Evolutionary conservation across 495 filamentous ascomycete species (phyloP).

Genomic region (Neurospora terricola): DNA sequence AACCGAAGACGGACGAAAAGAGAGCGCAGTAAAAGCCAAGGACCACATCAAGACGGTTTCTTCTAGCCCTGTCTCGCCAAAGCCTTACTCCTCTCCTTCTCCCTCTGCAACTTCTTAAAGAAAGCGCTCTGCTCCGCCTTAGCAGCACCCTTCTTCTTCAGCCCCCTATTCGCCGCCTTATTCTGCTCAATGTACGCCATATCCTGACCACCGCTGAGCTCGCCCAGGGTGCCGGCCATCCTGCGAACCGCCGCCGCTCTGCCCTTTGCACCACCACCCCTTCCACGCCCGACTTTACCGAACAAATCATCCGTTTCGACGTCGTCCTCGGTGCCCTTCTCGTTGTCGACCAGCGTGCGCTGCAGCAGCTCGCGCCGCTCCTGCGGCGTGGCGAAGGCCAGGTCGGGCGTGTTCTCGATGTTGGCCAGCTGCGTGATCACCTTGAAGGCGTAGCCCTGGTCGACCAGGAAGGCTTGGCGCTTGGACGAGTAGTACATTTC

Average conservation of each 20-base stretch:
- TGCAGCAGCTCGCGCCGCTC: constrained; percentile 85
- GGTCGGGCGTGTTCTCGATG: constrained; percentile 70
- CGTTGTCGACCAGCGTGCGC: constrained; percentile 86
- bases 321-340: constrained; percentile 67
- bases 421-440: constrained; percentile 95
- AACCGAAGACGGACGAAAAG: background rate
- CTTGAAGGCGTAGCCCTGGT: constrained; percentile 98
- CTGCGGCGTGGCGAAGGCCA: constrained; percentile 68
- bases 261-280: constrained; percentile 25
- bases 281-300: constrained; percentile 36
- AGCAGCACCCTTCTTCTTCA: constrained; percentile 59
- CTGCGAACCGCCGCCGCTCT: constrained; percentile 43
- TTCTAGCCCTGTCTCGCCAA: background rate
- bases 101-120: constrained; percentile 76
- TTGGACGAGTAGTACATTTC: constrained; percentile 99
- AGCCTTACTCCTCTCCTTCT: constrained; percentile 35
- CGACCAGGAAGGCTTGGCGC: constrained; percentile 93
- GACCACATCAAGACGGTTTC: background rate
- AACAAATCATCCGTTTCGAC: constrained; percentile 79
- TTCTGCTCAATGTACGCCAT: constrained; percentile 95
- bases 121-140: constrained; percentile 41
- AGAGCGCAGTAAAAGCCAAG: background rate
- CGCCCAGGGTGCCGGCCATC: constrained; percentile 74
- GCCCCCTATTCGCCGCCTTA: constrained; percentile 60
- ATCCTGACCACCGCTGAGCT: constrained; percentile 80